Conservation (phyloP, 208 protist species). For the Leptomonas seymouri region DNA sequence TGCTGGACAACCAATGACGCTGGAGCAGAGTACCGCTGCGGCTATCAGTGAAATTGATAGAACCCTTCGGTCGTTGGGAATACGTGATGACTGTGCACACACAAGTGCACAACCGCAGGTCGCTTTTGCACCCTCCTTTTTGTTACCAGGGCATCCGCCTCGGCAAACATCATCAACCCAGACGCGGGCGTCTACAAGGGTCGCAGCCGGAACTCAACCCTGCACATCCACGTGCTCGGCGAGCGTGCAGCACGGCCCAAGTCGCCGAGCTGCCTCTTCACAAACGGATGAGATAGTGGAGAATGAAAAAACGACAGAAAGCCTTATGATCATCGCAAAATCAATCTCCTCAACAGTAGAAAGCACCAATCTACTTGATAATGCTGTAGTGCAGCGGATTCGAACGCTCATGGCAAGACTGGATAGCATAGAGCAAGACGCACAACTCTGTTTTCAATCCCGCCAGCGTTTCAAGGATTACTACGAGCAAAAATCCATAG, state of each 20-base stretch:
- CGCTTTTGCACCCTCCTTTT: background rate
- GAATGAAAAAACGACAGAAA: background rate
- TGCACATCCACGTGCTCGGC: background rate
- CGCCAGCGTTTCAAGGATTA: background rate
- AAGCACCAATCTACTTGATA: background rate
- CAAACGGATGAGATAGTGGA: constrained; percentile 1
- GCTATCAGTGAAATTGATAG: constrained; percentile 34
- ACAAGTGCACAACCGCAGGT: background rate
- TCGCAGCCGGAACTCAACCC: constrained; percentile 12
- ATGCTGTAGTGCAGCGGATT: too few relatives aligned
- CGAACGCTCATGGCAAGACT: background rate
- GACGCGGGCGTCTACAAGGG: background rate
- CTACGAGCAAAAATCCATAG: background rate
- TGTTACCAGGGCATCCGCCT: background rate
- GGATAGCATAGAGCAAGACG: background rate
- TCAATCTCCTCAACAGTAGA: background rate
- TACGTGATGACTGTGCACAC: constrained; percentile 2
- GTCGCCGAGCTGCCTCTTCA: background rate
- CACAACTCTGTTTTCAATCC: background rate
- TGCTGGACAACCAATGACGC: constrained; percentile 2
- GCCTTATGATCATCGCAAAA: background rate
- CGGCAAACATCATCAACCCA: constrained; percentile 2
- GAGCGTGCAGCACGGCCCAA: constrained; percentile 18
- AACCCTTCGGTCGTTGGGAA: constrained; percentile 21
- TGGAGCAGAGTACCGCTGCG: constrained; percentile 19